These are phyloP conservation scores for Malassezia globosa DNA, from an alignment of 1,284 basidiomycete species.

Conservation along the genomic window DNA sequence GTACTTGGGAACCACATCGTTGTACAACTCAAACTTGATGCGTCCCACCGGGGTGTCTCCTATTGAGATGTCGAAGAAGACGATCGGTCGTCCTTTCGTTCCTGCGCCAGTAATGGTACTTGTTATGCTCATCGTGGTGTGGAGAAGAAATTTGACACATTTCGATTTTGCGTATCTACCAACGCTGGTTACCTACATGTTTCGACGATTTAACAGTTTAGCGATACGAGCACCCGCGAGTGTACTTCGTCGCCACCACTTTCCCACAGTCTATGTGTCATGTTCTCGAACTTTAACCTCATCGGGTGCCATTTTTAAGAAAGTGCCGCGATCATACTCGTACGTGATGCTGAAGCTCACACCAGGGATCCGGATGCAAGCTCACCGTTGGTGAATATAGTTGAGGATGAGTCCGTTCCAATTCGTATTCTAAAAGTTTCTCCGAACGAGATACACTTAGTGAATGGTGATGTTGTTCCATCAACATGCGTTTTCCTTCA, in stretches of 20 bases:
- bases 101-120: slow-evolving; percentile 23
- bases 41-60: slow-evolving; percentile 55
- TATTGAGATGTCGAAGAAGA: slow-evolving; percentile 80
- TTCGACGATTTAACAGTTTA: too few species aligned
- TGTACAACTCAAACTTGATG: slow-evolving; percentile 68
- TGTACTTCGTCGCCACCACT: too few species aligned
- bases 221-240: too few species aligned
- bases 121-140: not conserved
- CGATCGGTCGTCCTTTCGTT: slow-evolving; percentile 56
- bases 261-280: too few species aligned
- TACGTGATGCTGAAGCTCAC: not conserved
- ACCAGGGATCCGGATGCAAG: not conserved
- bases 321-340: not conserved
- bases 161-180: too few species aligned
- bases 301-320: not conserved
- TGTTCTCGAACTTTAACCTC: not conserved
- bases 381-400: slow-evolving; percentile 7
- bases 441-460: slow-evolving; percentile 16
- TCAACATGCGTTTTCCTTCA: slow-evolving; percentile 70
- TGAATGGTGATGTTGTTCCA: slow-evolving; percentile 58
- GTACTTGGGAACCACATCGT: slow-evolving; percentile 79
- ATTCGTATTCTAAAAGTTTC: slow-evolving; percentile 15
- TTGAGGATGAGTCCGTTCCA: slow-evolving; percentile 11
- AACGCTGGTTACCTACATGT: too few species aligned
- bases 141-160: too few species aligned